Percentiles rank a stretch among this genome's conserved stretches.
These are phyloP conservation scores for Kuraishia hungarica DNA, from an alignment of 805 yeast species.

Conservation along the genomic window DNA sequence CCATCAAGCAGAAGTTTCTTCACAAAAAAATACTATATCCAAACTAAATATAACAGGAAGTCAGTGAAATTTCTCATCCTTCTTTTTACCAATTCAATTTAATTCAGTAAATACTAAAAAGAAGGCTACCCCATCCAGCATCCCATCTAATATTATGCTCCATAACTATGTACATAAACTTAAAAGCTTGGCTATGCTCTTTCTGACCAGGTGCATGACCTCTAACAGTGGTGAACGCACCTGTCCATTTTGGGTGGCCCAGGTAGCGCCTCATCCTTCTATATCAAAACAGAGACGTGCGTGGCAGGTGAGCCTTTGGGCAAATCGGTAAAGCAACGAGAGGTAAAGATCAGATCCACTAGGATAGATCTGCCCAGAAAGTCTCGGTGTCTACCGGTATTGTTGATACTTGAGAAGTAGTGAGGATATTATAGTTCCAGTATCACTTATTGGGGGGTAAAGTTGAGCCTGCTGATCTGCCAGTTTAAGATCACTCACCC, in stretches of 20 bases:
- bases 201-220: background rate
- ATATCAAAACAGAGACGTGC: background rate
- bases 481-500: too few relatives aligned
- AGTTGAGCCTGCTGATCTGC: too few relatives aligned
- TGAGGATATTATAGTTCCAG: background rate
- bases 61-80: too few relatives aligned
- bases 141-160: too few relatives aligned
- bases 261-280: background rate
- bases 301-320: background rate
- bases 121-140: too few relatives aligned
- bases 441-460: background rate
- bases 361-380: background rate
- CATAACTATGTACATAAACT: background rate
- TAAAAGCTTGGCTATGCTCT: background rate
- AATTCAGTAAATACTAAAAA: too few relatives aligned
- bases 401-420: background rate
- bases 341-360: background rate
- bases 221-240: background rate
- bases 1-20: too few relatives aligned
- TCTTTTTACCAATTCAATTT: too few relatives aligned
- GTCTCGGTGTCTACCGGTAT: too few relatives aligned
- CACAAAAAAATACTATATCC: too few relatives aligned
- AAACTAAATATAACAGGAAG: too few relatives aligned
- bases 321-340: background rate
- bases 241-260: background rate